phyloP scores from a whole-genome alignment of 176 grass and related monocot genomes.

The Oryza glumipatula region DNA sequence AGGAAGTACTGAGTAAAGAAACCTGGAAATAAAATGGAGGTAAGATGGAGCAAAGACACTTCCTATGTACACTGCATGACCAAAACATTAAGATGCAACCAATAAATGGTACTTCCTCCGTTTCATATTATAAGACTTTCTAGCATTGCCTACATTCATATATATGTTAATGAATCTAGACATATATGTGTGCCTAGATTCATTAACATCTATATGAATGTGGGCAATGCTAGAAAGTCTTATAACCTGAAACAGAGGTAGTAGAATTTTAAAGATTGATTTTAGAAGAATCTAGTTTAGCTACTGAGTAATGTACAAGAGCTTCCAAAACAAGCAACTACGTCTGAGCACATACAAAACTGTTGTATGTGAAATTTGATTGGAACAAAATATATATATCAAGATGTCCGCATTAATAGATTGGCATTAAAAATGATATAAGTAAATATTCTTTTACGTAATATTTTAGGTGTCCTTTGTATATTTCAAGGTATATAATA shows the following conservation, averaged over 20 bases:
- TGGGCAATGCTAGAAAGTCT: no score
- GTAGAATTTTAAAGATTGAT: not conserved
- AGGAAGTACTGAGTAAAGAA: constrained; percentile 84
- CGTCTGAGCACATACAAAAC: not conserved
- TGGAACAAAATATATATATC: not conserved
- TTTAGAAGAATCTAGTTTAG: not conserved
- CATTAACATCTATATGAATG: no score
- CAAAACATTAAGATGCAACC: not conserved
- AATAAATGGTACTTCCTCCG: not conserved
- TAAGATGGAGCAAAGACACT: constrained; percentile 28
- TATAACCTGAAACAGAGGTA: no score
- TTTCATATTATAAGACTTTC: no score
- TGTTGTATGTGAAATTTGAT: not conserved
- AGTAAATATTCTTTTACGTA: not conserved
- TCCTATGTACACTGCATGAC: not conserved
- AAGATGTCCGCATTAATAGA: not conserved
- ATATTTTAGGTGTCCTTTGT: not conserved
- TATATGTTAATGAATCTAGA: no score
- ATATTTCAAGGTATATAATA: not conserved
- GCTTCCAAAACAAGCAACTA: not conserved
- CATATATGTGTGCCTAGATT: no score
- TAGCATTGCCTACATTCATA: no score
- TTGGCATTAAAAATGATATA: not conserved
- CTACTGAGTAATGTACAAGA: not conserved
- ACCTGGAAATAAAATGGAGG: constrained; percentile 62